Conservation (phyloP, 495 filamentous ascomycete species). For the Penicillium lagena region DNA sequence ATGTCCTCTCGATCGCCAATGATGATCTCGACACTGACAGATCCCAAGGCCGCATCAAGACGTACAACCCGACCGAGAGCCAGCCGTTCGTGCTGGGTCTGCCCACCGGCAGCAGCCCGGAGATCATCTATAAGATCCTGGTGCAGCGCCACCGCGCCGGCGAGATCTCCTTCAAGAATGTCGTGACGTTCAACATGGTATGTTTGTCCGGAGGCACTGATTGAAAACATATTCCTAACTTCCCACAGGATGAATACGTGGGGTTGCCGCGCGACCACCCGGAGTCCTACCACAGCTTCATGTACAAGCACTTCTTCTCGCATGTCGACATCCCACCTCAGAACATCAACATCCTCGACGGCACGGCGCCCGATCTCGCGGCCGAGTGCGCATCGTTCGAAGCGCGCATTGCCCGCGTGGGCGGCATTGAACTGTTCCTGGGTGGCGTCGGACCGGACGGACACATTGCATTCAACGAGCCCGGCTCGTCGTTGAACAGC, state of each 20-base stretch:
- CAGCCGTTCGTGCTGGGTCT: constrained; percentile 79
- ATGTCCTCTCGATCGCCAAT: constrained; percentile 13
- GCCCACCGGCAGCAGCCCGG: constrained; percentile 74
- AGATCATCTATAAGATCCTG: constrained; percentile 70
- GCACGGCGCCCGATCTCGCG: constrained; percentile 68
- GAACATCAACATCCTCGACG: constrained; percentile 83
- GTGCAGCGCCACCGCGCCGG: constrained; percentile 71
- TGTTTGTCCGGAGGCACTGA: constrained; percentile 5
- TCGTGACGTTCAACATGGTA: constrained; percentile 92
- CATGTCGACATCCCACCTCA: constrained; percentile 74
- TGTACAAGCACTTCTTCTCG: constrained; percentile 88
- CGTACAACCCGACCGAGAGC: constrained; percentile 60
- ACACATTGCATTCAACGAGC: constrained; percentile 88
- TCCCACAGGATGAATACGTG: constrained; percentile 78
- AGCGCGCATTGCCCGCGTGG: constrained; percentile 64
- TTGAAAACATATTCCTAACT: background rate
- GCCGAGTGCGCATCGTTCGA: constrained; percentile 76
- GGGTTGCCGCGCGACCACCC: constrained; percentile 75
- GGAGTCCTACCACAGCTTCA: constrained; percentile 81
- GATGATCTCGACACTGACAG: background rate
- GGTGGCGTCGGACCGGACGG: constrained; percentile 82
- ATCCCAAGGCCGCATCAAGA: constrained; percentile 53
- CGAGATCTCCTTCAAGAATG: constrained; percentile 79
- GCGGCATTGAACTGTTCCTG: constrained; percentile 81
- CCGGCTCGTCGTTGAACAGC: constrained; percentile 71